These are phyloP conservation scores for Paragyromitra xinjiangensis DNA, from an alignment of 495 filamentous ascomycete species.

Conservation along the genomic window DNA sequence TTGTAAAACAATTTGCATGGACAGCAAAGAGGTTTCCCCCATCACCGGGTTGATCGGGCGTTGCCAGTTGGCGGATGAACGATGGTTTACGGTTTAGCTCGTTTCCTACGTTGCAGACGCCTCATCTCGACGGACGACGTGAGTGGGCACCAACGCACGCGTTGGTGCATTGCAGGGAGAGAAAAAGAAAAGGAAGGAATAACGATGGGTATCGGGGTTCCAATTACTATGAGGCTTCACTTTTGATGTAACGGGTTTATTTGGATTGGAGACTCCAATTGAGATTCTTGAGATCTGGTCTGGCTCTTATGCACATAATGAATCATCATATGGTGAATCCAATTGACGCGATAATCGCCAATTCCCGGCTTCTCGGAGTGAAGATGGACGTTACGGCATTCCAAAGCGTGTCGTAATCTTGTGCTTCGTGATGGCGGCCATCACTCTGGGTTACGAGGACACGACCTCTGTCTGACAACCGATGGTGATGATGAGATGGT, in stretches of 20 bases:
- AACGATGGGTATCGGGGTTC: conserved; percentile 27
- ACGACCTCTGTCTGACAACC: conserved; percentile 26
- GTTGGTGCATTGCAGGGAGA: conserved; percentile 32
- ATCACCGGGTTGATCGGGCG: conserved; percentile 12
- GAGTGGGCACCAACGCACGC: conserved; percentile 39
- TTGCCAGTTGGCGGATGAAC: conserved; percentile 37
- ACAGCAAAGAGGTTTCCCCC: conserved; percentile 20
- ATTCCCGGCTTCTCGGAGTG: neutral
- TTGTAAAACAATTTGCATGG: conserved; percentile 41
- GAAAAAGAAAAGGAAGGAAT: conserved; percentile 21
- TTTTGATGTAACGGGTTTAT: conserved; percentile 5
- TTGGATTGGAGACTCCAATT: conserved; percentile 9
- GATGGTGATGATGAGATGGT: conserved; percentile 50
- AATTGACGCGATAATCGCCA: conserved; percentile 20
- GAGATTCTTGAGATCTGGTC: neutral
- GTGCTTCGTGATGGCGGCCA: conserved; percentile 47
- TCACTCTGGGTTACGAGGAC: conserved; percentile 20
- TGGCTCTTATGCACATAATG: conserved; percentile 8
- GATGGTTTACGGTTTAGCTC: conserved; percentile 28
- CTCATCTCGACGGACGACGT: conserved; percentile 8
- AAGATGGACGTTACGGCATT: conserved; percentile 38
- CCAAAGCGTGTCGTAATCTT: conserved; percentile 36
- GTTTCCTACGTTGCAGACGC: conserved; percentile 6
- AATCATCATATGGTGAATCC: conserved; percentile 13
- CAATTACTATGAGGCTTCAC: conserved; percentile 24